These are phyloP conservation scores for Nyctanthes arbortristis DNA, from an alignment of 257 asterid genomes.

Conservation along the genomic window DNA sequence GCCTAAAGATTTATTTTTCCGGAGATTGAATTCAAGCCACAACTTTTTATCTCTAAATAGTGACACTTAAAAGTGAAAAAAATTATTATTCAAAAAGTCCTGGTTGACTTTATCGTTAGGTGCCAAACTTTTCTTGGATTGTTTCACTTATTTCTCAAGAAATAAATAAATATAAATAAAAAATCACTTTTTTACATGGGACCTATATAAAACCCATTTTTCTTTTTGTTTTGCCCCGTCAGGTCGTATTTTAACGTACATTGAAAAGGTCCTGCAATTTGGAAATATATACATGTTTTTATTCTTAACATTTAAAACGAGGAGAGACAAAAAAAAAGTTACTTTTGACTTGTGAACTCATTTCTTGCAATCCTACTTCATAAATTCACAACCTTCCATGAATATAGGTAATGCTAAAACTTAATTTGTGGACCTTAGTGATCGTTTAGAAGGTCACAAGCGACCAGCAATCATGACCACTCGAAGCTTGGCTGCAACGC, in stretches of 20 bases:
- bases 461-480: too few relatives aligned
- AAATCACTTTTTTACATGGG: background rate
- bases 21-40: constrained; percentile 2
- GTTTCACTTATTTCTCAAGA: background rate
- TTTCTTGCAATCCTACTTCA: too few relatives aligned
- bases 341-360: background rate
- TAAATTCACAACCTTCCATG: too few relatives aligned
- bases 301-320: background rate
- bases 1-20: background rate
- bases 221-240: background rate
- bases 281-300: background rate
- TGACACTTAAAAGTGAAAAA: constrained; percentile 1
- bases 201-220: background rate
- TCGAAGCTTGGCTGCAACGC: too few relatives aligned
- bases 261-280: background rate
- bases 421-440: too few relatives aligned
- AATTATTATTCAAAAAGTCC: background rate
- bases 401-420: too few relatives aligned
- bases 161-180: too few relatives aligned
- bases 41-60: background rate
- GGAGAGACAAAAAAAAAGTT: background rate
- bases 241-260: background rate
- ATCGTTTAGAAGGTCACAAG: too few relatives aligned
- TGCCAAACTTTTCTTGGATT: background rate
- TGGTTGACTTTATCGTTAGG: background rate